A percentile compares a stretch with the other conserved stretches of the same genome.
Evolutionary conservation across 345 rosid genomes (phyloP).

Genomic region (Excoecaria agallocha): DNA sequence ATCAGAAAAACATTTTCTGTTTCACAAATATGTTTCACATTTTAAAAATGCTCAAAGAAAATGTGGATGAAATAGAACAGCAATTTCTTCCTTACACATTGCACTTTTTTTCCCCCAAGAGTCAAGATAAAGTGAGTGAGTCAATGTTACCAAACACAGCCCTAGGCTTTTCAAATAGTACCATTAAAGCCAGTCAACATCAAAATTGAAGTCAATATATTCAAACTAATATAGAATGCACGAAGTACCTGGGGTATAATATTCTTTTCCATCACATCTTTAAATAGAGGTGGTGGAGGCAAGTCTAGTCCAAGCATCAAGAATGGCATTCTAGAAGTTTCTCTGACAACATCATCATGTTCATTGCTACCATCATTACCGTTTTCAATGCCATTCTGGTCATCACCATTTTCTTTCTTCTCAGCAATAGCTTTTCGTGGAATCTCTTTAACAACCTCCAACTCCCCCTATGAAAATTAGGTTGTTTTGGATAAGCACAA

Average conservation of each 20-base stretch:
- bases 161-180: neutral
- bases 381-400: conserved; percentile 23
- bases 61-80: no score
- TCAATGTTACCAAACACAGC: no score
- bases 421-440: conserved; percentile 48
- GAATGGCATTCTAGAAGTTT: conserved; percentile 82
- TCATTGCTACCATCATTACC: conserved; percentile 31
- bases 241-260: conserved; percentile 81
- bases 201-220: neutral
- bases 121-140: no score
- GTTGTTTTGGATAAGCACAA: conserved; percentile 16
- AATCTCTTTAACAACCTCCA: conserved; percentile 80
- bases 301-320: conserved; percentile 97
- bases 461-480: conserved; percentile 56
- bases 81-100: no score
- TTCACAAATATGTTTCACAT: no score
- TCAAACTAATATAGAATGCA: conserved; percentile 3
- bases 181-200: neutral
- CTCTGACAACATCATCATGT: conserved; percentile 29
- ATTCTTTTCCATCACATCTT: conserved; percentile 98
- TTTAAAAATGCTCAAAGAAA: no score
- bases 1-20: no score
- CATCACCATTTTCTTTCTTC: conserved; percentile 44
- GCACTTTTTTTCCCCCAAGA: no score
- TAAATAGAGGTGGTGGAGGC: conserved; percentile 96